Evolutionary conservation across 1,284 basidiomycete species (phyloP).

Genomic region (Cryptococcus wingfieldii): DNA sequence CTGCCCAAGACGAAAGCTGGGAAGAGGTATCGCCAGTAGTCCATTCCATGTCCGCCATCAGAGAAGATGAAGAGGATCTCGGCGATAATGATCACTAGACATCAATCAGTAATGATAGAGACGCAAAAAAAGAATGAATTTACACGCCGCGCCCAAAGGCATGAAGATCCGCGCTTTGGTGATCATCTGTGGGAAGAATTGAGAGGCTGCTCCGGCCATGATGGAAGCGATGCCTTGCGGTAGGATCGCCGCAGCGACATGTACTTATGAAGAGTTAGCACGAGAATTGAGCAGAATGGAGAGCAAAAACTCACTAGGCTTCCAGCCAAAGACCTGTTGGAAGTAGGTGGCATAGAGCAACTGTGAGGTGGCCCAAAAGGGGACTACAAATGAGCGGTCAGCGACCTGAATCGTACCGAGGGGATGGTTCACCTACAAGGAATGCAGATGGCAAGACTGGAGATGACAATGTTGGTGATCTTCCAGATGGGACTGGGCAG

Average conservation of each 20-base stretch:
- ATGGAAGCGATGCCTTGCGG: constrained; percentile 38
- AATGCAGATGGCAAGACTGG: constrained; percentile 20
- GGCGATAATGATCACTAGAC: constrained; percentile 26
- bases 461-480: constrained; percentile 36
- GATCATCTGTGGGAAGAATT: constrained; percentile 29
- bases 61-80: constrained; percentile 32
- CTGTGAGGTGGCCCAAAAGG: constrained; percentile 39
- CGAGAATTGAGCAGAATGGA: constrained; percentile 17
- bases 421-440: constrained; percentile 4
- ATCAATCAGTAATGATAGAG: background rate
- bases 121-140: constrained; percentile 2
- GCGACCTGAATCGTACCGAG: too few relatives aligned
- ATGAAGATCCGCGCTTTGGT: constrained; percentile 25
- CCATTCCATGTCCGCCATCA: constrained; percentile 32
- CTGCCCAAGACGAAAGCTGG: constrained; percentile 29
- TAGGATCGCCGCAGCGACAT: constrained; percentile 36
- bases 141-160: constrained; percentile 25
- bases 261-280: constrained; percentile 10
- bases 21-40: constrained; percentile 43
- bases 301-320: constrained; percentile 17
- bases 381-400: constrained; percentile 10
- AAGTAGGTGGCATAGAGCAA: constrained; percentile 28
- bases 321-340: constrained; percentile 13
- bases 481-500: constrained; percentile 34
- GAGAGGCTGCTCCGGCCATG: constrained; percentile 25